phyloP scores from a whole-genome alignment of 2,329 filamentous ascomycete species.

The Cladosporium sp. region DNA sequence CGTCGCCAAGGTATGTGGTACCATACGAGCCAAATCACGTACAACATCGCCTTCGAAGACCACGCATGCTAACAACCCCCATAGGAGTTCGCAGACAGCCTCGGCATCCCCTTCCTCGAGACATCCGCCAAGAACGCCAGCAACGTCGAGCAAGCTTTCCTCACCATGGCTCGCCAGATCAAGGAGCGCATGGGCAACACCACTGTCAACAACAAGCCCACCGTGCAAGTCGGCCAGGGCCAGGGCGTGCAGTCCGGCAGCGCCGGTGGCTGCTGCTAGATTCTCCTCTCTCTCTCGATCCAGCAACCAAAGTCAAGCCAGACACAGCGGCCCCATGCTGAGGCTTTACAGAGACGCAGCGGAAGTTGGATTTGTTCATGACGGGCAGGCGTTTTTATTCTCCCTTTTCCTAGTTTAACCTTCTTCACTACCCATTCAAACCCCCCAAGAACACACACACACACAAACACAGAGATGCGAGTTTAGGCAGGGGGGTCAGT shows the following conservation, averaged over 20 bases:
- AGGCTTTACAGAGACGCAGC: background rate
- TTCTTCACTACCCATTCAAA: too few species aligned
- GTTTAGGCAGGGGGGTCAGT: too few species aligned
- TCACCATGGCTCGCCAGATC: slow-evolving; percentile 99
- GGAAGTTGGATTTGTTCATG: slow-evolving; percentile 12
- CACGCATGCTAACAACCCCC: slow-evolving; percentile 17
- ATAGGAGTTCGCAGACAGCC: slow-evolving; percentile 96
- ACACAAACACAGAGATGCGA: too few species aligned
- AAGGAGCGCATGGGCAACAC: slow-evolving; percentile 99
- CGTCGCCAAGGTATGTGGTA: slow-evolving; percentile 79
- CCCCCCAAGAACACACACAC: too few species aligned
- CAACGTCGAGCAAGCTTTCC: slow-evolving; percentile 99
- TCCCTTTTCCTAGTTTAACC: too few species aligned
- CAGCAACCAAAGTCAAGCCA: too few species aligned
- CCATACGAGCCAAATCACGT: too few species aligned
- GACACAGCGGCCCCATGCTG: too few species aligned
- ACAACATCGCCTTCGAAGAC: too few species aligned
- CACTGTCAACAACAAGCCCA: slow-evolving; percentile 96
- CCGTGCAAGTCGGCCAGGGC: slow-evolving; percentile 90
- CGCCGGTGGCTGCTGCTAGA: slow-evolving; percentile 86
- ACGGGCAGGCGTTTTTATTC: too few species aligned
- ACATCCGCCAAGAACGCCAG: slow-evolving; percentile 99
- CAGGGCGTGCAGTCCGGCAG: slow-evolving; percentile 87
- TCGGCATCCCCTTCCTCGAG: slow-evolving; percentile 98
- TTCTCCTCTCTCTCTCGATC: slow-evolving; percentile 4